These are phyloP conservation scores for Nematocida sp. DNA, from an alignment of 371 early-diverging fungal species.

Conservation along the genomic window DNA sequence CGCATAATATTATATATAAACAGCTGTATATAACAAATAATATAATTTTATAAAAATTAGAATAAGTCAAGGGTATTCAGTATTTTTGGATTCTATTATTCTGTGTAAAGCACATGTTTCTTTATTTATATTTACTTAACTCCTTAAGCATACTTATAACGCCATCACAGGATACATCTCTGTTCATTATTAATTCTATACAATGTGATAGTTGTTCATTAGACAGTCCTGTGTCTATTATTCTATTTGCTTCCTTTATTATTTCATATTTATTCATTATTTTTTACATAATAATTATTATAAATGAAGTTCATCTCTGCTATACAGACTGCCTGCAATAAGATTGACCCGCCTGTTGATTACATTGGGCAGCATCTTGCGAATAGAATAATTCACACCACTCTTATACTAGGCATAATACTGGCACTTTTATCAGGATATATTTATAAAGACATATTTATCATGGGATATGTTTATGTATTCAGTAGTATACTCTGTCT, in stretches of 20 bases:
- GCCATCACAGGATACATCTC: conserved; percentile 38
- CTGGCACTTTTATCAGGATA: conserved; percentile 62
- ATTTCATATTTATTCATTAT: conserved; percentile 12
- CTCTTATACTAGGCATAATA: conserved; percentile 63
- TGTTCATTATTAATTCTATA: not conserved
- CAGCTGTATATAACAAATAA: too few relatives aligned
- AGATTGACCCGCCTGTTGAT: conserved; percentile 67
- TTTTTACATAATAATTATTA: not conserved
- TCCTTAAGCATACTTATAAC: conserved; percentile 33
- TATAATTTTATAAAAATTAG: too few relatives aligned
- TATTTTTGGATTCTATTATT: too few relatives aligned
- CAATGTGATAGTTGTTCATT: not conserved
- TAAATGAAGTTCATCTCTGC: not conserved
- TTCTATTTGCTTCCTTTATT: conserved; percentile 2
- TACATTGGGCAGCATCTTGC: conserved; percentile 68
- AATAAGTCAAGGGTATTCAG: too few relatives aligned
- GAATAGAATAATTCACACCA: conserved; percentile 58
- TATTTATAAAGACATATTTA: conserved; percentile 58
- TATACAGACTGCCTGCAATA: conserved; percentile 31
- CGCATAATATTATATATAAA: too few relatives aligned
- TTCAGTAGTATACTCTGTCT: conserved; percentile 40
- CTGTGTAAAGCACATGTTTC: not conserved
- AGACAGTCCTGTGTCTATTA: conserved; percentile 38
- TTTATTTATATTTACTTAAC: conserved; percentile 6
- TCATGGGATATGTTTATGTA: conserved; percentile 60